phyloP scores from a whole-genome alignment of 2,329 filamentous ascomycete genomes.

The Westerdykella sp. region DNA sequence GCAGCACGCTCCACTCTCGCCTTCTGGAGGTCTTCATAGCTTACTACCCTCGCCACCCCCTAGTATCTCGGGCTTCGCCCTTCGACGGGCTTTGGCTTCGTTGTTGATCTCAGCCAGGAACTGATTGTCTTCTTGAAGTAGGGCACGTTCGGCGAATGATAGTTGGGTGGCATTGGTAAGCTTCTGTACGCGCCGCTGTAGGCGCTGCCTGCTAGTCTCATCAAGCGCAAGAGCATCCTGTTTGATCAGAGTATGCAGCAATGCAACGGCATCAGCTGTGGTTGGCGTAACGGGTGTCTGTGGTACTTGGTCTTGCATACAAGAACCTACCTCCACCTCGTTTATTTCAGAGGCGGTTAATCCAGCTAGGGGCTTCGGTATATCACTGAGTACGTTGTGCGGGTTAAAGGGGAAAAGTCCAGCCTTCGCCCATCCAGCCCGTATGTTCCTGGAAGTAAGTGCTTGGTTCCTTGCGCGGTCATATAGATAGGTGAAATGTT shows the following conservation, averaged over 20 bases:
- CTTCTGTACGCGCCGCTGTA: constrained; percentile 12
- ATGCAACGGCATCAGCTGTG: constrained; percentile 11
- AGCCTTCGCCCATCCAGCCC: constrained; percentile 14
- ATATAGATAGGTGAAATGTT: constrained; percentile 21
- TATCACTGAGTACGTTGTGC: constrained; percentile 21
- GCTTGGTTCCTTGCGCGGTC: constrained; percentile 14
- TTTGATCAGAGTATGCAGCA: constrained; percentile 12
- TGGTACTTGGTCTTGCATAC: constrained; percentile 7
- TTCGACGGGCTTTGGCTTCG: constrained; percentile 17
- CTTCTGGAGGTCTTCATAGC: constrained; percentile 14
- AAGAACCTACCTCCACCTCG: constrained; percentile 5
- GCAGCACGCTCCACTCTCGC: constrained; percentile 11
- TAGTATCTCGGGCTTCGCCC: constrained; percentile 11
- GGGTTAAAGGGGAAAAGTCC: constrained; percentile 23
- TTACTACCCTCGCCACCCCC: constrained; percentile 17
- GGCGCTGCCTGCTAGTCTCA: constrained; percentile 7
- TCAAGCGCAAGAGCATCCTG: constrained; percentile 8
- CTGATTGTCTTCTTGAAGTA: constrained; percentile 22
- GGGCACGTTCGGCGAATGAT: constrained; percentile 17
- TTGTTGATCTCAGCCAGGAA: constrained; percentile 25
- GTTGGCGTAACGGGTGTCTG: constrained; percentile 10
- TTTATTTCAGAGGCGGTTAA: constrained; percentile 10
- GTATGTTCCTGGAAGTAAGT: constrained; percentile 24
- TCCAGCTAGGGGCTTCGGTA: constrained; percentile 12
- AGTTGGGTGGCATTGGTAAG: constrained; percentile 18